Evolutionary conservation across 2,329 filamentous ascomycete species (phyloP), one percentile per base, ranked within the genome.

Genomic region (Fusarium tuaranense): DNA sequence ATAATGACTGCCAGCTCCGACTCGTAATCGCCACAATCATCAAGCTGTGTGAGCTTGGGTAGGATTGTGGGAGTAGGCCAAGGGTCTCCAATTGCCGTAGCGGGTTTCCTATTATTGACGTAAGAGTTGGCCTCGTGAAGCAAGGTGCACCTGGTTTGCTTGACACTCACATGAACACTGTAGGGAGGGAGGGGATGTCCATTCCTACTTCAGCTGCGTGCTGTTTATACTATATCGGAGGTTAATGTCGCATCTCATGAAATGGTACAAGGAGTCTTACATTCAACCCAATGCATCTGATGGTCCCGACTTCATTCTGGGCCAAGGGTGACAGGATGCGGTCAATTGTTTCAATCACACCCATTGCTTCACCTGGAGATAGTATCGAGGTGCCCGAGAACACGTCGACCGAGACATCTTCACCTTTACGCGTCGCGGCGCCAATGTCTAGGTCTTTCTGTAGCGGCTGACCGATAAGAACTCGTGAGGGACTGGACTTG

Each of bases 331-430:
- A 89, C 38, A 91, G 82, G 16, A 91, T 78, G 5, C 84, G 81
- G 65, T 82, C 83, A 72, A 89, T 84, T 44, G 81, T 80, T 77
- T 86, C 86, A 5, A 82, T 80, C 71, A 83, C 82, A 36, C 83
- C 87, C 2, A 89, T 91, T 14, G 83, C 82, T 27, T 83, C 80
- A 2, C 90, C 91, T 1, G 89, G 87, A 27, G 81, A 83, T 51
- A 92, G 81, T 2, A 91, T 87, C 2, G 91, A 92, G 2, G 82
- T 83, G 22, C 91, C 90, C 22, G 87, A 89, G 82, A 89, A 92
- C 9, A 90, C 84, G 41, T 85, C 84, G 53, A 90, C 89, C 30
- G 84, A 77, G 41, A 92, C 89, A 44, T 91, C 87, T 70, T 89
- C 82, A 44, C 88, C 88, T 53, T 88, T 86, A 71, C 87, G 86